Evolutionary conservation across 352 stramenopile species (phyloP), one percentile per base, ranked within the genome.

Genomic region (Phytophthora sp.): DNA sequence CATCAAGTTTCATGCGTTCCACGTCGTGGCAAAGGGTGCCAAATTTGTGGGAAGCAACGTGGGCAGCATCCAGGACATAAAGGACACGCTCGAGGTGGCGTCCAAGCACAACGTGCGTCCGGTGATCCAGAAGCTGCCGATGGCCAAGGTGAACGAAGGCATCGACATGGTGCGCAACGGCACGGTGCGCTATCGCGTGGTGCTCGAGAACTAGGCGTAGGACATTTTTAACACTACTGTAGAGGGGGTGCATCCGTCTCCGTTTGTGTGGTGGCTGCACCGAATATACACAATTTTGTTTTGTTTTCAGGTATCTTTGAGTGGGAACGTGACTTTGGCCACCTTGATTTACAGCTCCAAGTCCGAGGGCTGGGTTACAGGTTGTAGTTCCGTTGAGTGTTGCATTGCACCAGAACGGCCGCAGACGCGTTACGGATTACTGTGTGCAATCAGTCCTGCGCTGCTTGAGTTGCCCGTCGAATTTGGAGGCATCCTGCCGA

Each of bases 101-200:
- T 71, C 69, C 1, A 61, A 45, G 38, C 16, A 45, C 16, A 76
- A 91, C 18, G 81, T 94, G 23, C 38, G n/a, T 24, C 16, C 18
- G 16, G 38, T 45, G 38, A 45, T 45, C 38, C 38, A 45, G 38
- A 45, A 45, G 38, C 38, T 45, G 38, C 38, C 38, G 16, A 45
- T 45, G 38, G 35, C 35, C 35, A 41, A 41, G 35, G 35, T 41
- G 35, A 41, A 45, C n/a, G 38, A 45, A 20, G 38, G 38, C 38
- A 45, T 45, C n/a, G n/a, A 45, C 16, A 45, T 45, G 38, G 38
- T 45, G 38, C 38, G 38, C n/a, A 24, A 45, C 15, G 38, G 38
- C 38, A 24, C 38, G 38, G 38, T 45, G 38, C 38, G 38, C n/a
- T 45, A 45, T n/a, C 38, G 38, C n/a, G 38, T 45, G 16, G 38